phyloP scores from a whole-genome alignment of 73 alveolate genomes.

The Tetrahymena elliotti region DNA sequence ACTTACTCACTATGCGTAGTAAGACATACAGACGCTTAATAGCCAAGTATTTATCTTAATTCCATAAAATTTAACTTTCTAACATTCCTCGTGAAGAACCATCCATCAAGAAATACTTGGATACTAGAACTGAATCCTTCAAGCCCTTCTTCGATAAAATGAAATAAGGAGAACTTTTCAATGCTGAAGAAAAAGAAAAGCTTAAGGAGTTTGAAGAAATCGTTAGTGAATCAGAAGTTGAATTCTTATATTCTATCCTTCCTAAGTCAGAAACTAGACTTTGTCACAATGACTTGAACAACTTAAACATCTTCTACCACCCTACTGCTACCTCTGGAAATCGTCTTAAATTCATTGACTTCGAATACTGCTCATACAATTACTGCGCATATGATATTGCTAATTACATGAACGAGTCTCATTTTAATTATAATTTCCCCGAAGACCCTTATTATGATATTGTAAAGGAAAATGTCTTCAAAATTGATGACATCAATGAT shows the following conservation, averaged over 20 bases:
- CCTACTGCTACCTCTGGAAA: not conserved
- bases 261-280: not conserved
- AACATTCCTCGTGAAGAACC: not conserved
- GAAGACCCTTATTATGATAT: constrained; percentile 35
- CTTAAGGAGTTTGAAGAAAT: not conserved
- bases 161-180: not conserved
- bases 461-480: constrained; percentile 13
- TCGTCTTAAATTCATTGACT: constrained; percentile 16
- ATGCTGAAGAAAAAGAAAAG: not conserved
- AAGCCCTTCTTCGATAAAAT: not conserved
- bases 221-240: not conserved
- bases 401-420: constrained; percentile 30
- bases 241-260: not conserved
- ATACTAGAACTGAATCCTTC: not conserved
- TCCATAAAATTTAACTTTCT: not conserved
- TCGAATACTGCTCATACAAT: constrained; percentile 29
- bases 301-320: not conserved
- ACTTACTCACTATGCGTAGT: not conserved
- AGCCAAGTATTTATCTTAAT: not conserved
- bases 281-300: not conserved
- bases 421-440: constrained; percentile 22
- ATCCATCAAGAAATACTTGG: not conserved
- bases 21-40: not conserved
- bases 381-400: constrained; percentile 42
- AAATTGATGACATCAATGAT: not conserved